Evolutionary conservation across 1,284 basidiomycete genomes (phyloP).

Genomic region (Sphagnurus paluster): DNA sequence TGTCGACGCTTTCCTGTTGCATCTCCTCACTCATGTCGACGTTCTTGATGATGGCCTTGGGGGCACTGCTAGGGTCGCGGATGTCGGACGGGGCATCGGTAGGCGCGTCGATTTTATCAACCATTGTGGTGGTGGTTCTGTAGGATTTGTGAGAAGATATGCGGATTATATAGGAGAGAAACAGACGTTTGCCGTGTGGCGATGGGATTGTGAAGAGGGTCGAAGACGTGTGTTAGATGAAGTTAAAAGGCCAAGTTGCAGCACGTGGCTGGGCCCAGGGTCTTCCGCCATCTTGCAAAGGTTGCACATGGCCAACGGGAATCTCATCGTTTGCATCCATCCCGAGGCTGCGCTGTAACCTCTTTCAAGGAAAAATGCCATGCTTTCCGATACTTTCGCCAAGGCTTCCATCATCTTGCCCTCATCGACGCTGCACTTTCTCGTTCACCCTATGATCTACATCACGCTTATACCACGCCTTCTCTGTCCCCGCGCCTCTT

Average conservation of each 20-base stretch:
- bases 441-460: too few species aligned
- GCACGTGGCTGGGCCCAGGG: conserved; percentile 24
- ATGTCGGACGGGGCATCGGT: conserved; percentile 51
- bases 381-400: too few species aligned
- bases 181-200: conserved; percentile 21
- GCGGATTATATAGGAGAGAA: conserved; percentile 11
- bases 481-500: neutral
- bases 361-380: too few species aligned
- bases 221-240: conserved; percentile 20
- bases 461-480: too few species aligned
- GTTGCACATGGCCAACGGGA: neutral
- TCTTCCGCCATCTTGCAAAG: conserved; percentile 17
- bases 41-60: conserved; percentile 93
- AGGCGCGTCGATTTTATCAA: conserved; percentile 62
- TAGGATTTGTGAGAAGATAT: conserved; percentile 5
- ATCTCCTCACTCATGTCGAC: conserved; percentile 97
- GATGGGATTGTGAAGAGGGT: conserved; percentile 19
- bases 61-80: conserved; percentile 41
- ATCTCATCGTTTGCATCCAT: conserved; percentile 14
- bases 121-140: conserved; percentile 39
- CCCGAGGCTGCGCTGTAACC: conserved; percentile 13
- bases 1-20: conserved; percentile 91
- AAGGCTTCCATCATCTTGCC: conserved; percentile 10
- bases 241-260: conserved; percentile 18
- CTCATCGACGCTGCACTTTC: too few species aligned